Percentiles rank a stretch among this genome's conserved stretches.
Evolutionary conservation across 2,329 filamentous ascomycete species (phyloP).

Genomic region (Beauveria medogensis): DNA sequence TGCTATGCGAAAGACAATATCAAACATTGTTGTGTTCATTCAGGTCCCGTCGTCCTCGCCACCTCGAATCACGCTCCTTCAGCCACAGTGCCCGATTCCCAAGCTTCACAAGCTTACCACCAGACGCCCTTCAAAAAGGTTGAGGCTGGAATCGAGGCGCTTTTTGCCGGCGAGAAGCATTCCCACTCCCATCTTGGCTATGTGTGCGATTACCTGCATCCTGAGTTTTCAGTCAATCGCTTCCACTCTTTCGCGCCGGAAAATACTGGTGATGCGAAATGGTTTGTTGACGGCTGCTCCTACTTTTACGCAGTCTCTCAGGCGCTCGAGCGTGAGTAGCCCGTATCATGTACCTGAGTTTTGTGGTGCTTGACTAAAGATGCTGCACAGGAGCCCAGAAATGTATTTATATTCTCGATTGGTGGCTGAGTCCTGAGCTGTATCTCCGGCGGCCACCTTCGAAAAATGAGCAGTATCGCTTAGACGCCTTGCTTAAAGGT

Average conservation of each 20-base stretch:
- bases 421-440: slow-evolving; percentile 85
- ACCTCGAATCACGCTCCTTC: neutral
- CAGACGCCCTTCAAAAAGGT: slow-evolving; percentile 27
- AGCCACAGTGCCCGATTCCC: slow-evolving; percentile 4
- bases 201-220: slow-evolving; percentile 33
- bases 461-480: slow-evolving; percentile 71
- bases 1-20: neutral
- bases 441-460: slow-evolving; percentile 78
- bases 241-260: slow-evolving; percentile 65
- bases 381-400: slow-evolving; percentile 52
- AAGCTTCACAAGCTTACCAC: neutral
- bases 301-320: slow-evolving; percentile 82
- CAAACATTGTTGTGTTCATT: neutral
- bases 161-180: slow-evolving; percentile 33
- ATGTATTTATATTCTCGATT: slow-evolving; percentile 79
- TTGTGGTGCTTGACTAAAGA: neutral
- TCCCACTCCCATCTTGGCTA: slow-evolving; percentile 36
- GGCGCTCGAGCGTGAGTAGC: slow-evolving; percentile 55
- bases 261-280: slow-evolving; percentile 69
- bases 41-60: neutral
- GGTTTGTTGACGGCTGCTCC: slow-evolving; percentile 77
- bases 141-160: slow-evolving; percentile 32
- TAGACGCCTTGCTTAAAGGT: slow-evolving; percentile 74
- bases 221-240: slow-evolving; percentile 40
- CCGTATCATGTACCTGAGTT: neutral